A percentile compares a stretch with the other conserved stretches of the same genome.
Evolutionary conservation across 164 flowering plant genomes (phyloP).

Genomic region (Brasenia schreberi): DNA sequence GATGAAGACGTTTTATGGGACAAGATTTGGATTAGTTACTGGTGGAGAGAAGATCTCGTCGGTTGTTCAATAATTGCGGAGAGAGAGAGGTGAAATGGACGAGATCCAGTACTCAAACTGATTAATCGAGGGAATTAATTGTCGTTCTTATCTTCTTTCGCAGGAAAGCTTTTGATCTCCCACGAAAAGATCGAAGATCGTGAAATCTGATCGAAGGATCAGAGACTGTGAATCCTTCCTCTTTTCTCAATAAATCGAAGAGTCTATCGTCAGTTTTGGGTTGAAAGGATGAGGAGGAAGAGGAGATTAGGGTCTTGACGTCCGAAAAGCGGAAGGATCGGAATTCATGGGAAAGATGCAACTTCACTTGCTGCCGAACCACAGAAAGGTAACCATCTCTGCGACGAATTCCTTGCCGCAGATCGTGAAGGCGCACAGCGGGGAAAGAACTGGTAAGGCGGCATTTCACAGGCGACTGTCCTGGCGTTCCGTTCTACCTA

Average conservation of each 20-base stretch:
- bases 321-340: not conserved
- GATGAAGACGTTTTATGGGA: not conserved
- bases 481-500: constrained; percentile 25
- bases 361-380: constrained; percentile 29
- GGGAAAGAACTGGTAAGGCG: not conserved
- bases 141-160: not conserved
- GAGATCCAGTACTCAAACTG: not conserved
- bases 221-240: not conserved
- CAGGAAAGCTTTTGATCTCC: not conserved
- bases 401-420: constrained; percentile 9
- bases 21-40: not conserved
- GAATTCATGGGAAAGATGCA: constrained; percentile 21
- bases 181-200: not conserved
- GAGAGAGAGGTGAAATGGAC: not conserved
- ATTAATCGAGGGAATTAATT: not conserved
- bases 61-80: not conserved
- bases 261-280: not conserved
- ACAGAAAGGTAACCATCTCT: constrained; percentile 12
- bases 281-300: not conserved
- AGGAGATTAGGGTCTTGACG: not conserved
- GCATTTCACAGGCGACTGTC: constrained; percentile 18
- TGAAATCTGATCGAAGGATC: not conserved
- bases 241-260: not conserved
- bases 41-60: not conserved
- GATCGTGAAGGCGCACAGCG: constrained; percentile 21